phyloP scores from a whole-genome alignment of 2,329 filamentous ascomycete genomes.

The Fusarium sp. region DNA sequence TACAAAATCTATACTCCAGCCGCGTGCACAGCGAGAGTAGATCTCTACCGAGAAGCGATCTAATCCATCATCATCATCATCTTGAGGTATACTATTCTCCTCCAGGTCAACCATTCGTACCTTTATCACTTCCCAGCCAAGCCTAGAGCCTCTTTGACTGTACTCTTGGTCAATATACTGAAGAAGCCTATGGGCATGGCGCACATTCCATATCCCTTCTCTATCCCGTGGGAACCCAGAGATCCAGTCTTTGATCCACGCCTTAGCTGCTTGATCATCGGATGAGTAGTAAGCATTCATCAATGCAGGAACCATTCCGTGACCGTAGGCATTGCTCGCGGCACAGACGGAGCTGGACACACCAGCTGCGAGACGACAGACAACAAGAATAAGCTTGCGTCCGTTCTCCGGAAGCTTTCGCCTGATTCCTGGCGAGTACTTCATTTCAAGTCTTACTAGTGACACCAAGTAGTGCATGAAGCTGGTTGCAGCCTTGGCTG shows the following conservation, averaged over 20 bases:
- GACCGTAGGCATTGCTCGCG: conserved; percentile 31
- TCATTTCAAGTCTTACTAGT: conserved; percentile 25
- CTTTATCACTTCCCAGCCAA: conserved; percentile 27
- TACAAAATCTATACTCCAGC: conserved; percentile 39
- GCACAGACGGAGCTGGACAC: conserved; percentile 15
- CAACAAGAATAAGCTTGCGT: not conserved
- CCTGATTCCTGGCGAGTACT: conserved; percentile 10
- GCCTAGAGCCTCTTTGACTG: conserved; percentile 3
- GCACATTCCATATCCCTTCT: conserved; percentile 37
- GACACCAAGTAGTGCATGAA: conserved; percentile 31
- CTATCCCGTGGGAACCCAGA: conserved; percentile 7
- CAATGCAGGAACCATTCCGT: conserved; percentile 33
- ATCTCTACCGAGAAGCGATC: conserved; percentile 33
- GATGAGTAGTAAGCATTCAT: conserved; percentile 33
- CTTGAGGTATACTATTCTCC: not conserved
- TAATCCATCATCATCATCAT: not conserved
- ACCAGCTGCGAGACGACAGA: conserved; percentile 27
- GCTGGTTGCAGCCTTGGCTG: conserved; percentile 29
- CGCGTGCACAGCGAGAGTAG: conserved; percentile 21
- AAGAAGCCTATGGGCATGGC: conserved; percentile 25
- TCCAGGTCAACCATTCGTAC: conserved; percentile 32
- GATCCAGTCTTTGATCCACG: conserved; percentile 33
- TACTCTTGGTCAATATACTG: conserved; percentile 31
- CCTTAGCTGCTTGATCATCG: not conserved
- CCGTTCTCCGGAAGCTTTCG: not conserved